Base-by-base conservation (phyloP, 306 rosid genomes). In the Medicago lupulina region DNA sequence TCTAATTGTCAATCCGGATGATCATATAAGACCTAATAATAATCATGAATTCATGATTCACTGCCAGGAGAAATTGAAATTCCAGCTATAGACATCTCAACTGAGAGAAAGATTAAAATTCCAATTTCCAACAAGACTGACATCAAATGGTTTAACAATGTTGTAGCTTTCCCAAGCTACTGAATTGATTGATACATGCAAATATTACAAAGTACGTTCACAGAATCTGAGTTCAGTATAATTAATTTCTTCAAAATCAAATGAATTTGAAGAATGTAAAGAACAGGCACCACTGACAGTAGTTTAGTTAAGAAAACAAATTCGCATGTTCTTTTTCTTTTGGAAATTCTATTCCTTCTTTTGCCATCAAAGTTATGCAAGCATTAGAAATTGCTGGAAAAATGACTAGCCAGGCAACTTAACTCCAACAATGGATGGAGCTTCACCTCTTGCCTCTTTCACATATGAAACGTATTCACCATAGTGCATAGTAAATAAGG, bases 401-500 rank as follows among this genome's bases (percentile, higher is more conserved):
- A 88, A 79, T 84, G 69, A 76, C 49, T 74, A 50, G 69, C 83
- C 64, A 80, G 67, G 79, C 8, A 85, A 87, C 83, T 84, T 90
- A 28, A 79, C 87, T 67, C 89, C 98, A 61, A 83, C 72, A 41
- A 88, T 74, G 41, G 79, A 75, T 1, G 88, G 91, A 72, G 87
- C 86, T n/a, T 67, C 82, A 64, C 98, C 92, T 82, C 99, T 86
- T 39, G 67, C 60, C 55, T 81, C 85, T 90, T 80, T 90, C 73
- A 89, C 89, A 68, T 84, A 82, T 55, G 92, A 83, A 53, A 89
- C 86, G 62, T 96, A 96, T 63, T 92, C 99, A 59, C 86, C 67
- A 75, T 85, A 86, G 62, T 76, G 87, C 99, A 96, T 92, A 4
- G 96, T 88, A 50, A 73, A 89, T 76, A 96, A 79, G 54, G 93